A percentile compares a stretch with the other conserved stretches of the same genome.
These are phyloP conservation scores for Naganishia sp. DNA, from an alignment of 1,284 basidiomycete species.

Conservation along the genomic window DNA sequence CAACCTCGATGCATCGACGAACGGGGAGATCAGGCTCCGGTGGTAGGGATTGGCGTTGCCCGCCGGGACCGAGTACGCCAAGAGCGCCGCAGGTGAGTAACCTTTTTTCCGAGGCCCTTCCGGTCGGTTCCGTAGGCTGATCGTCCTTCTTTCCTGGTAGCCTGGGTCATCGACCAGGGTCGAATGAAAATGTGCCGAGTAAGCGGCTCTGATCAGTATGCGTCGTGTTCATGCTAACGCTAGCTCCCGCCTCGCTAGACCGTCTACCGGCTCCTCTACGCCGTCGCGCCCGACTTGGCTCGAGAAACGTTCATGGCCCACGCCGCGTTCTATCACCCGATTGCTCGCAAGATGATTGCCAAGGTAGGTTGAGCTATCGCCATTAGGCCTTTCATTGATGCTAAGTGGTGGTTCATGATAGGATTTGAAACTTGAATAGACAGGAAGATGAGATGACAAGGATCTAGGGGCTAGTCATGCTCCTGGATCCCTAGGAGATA, in stretches of 20 bases:
- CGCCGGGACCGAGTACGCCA: constrained; percentile 54
- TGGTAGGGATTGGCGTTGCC: constrained; percentile 58
- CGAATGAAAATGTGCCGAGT: constrained; percentile 57
- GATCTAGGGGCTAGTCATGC: neutral
- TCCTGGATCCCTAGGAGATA: too few relatives aligned
- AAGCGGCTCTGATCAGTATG: neutral
- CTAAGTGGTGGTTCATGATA: neutral
- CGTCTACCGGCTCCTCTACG: constrained; percentile 55
- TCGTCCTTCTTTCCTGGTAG: constrained; percentile 33
- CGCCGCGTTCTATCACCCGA: constrained; percentile 57
- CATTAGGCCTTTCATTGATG: neutral
- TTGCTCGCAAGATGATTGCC: constrained; percentile 54
- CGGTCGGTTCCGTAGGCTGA: neutral
- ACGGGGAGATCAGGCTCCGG: constrained; percentile 57
- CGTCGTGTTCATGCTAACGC: neutral
- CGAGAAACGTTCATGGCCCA: constrained; percentile 56
- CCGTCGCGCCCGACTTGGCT: constrained; percentile 56
- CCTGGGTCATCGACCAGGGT: constrained; percentile 57
- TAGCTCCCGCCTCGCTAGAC: constrained; percentile 36
- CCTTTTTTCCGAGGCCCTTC: neutral
- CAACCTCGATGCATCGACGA: constrained; percentile 51
- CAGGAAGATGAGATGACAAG: neutral
- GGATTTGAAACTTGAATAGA: constrained; percentile 19
- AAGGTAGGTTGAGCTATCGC: constrained; percentile 34
- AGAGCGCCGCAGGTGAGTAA: constrained; percentile 54